Evolutionary conservation across 345 rosid genomes (phyloP).

Genomic region (Toxicodendron radicans): DNA sequence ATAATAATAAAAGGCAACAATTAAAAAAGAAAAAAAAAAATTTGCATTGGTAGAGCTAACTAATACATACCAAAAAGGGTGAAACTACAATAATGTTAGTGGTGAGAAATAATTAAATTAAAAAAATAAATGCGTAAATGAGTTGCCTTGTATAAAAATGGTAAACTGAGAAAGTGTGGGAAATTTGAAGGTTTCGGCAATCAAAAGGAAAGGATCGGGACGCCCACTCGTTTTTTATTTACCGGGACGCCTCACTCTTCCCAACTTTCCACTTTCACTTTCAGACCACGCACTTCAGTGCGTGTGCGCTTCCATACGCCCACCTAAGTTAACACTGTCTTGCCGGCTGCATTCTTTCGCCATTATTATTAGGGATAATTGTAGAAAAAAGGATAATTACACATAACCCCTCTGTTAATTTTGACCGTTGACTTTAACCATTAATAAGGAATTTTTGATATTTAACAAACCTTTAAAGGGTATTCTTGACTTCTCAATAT

Average conservation of each 20-base stretch:
- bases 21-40: neutral
- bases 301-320: neutral
- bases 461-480: too few relatives aligned
- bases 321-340: too few relatives aligned
- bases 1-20: neutral
- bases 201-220: slow-evolving; percentile 13
- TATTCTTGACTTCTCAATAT: too few relatives aligned
- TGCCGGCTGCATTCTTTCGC: too few relatives aligned
- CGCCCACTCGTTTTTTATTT: neutral
- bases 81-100: neutral
- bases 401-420: too few relatives aligned
- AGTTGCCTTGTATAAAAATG: neutral
- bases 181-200: slow-evolving; percentile 21
- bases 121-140: neutral
- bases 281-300: neutral
- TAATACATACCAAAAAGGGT: neutral
- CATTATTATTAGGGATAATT: too few relatives aligned
- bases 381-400: too few relatives aligned
- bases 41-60: neutral
- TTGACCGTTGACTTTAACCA: too few relatives aligned
- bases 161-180: slow-evolving; percentile 13
- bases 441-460: too few relatives aligned
- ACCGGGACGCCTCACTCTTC: neutral
- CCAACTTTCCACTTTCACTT: neutral
- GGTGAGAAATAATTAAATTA: neutral